Evolutionary conservation across 345 rosid species (phyloP).

Genomic region (Firmiana major): DNA sequence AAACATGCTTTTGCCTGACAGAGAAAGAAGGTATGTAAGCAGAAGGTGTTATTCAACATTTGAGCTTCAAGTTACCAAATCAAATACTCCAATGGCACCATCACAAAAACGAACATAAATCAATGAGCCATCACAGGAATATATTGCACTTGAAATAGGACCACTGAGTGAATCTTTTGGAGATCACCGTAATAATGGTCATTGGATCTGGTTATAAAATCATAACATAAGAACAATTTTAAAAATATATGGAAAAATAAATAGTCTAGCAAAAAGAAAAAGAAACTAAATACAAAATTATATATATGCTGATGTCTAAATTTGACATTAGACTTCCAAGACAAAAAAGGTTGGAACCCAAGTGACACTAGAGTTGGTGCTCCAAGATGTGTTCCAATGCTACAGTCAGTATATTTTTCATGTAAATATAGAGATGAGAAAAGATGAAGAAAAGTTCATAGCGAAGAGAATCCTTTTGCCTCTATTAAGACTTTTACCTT

Average conservation of each 20-base stretch:
- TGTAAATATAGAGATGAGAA: no score
- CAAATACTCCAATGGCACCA: slow-evolving; percentile 53
- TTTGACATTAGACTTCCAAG: no score
- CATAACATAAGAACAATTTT: not conserved
- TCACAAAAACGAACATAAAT: slow-evolving; percentile 26
- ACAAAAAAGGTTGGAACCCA: no score
- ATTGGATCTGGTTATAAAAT: not conserved
- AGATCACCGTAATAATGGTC: slow-evolving; percentile 35
- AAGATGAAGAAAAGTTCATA: no score
- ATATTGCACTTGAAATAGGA: slow-evolving; percentile 48
- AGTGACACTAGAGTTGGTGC: no score
- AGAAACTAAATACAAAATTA: not conserved
- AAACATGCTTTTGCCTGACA: slow-evolving; percentile 23
- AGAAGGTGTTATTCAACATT: slow-evolving; percentile 18
- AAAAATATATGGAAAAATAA: no score
- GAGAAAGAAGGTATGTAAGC: slow-evolving; percentile 6
- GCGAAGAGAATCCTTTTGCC: no score
- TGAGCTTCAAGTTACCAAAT: slow-evolving; percentile 38
- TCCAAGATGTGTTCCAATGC: no score
- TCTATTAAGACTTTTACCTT: no score
- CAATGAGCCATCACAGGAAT: slow-evolving; percentile 44
- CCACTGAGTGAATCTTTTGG: slow-evolving; percentile 45
- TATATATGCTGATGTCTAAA: no score
- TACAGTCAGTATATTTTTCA: no score
- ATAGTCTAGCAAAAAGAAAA: not conserved